Evolutionary conservation across 2,329 filamentous ascomycete species (phyloP).

Genomic region (Penicillium sp.): DNA sequence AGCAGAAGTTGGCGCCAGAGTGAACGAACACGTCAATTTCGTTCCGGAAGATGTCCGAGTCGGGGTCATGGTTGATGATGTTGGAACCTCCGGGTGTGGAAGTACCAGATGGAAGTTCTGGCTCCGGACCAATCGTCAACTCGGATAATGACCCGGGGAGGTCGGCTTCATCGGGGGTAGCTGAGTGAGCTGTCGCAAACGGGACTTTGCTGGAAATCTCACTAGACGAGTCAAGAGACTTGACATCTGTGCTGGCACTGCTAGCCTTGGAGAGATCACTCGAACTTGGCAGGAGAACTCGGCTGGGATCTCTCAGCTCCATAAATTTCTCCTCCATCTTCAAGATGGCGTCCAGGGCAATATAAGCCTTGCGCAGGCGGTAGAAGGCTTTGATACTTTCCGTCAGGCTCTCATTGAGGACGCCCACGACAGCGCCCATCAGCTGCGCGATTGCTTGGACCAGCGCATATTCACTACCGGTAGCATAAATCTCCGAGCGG

Average conservation of each 20-base stretch:
- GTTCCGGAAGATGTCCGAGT: conserved; percentile 68
- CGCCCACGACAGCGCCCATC: conserved; percentile 84
- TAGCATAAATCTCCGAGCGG: conserved; percentile 69
- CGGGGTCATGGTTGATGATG: conserved; percentile 53
- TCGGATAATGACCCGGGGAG: conserved; percentile 27
- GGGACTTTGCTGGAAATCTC: conserved; percentile 19
- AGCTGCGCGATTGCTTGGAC: conserved; percentile 83
- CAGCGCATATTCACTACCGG: conserved; percentile 83
- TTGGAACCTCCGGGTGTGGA: conserved; percentile 29
- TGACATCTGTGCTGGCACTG: conserved; percentile 6
- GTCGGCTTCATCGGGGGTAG: conserved; percentile 17
- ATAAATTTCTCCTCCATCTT: conserved; percentile 69
- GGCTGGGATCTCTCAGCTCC: conserved; percentile 28
- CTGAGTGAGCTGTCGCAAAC: conserved; percentile 16
- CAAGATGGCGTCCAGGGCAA: conserved; percentile 77
- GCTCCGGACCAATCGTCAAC: conserved; percentile 25
- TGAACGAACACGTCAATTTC: conserved; percentile 86
- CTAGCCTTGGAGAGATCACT: conserved; percentile 18
- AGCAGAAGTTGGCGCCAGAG: conserved; percentile 85
- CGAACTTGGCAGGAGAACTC: conserved; percentile 21
- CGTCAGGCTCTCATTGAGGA: conserved; percentile 88
- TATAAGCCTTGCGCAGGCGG: conserved; percentile 84
- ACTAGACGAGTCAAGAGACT: conserved; percentile 15
- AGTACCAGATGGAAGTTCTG: conserved; percentile 20
- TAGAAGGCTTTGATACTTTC: conserved; percentile 92